A percentile compares a stretch with the other conserved stretches of the same genome.
These are phyloP conservation scores for Schizothecium vesticola DNA, from an alignment of 495 filamentous ascomycete genomes.

Conservation along the genomic window DNA sequence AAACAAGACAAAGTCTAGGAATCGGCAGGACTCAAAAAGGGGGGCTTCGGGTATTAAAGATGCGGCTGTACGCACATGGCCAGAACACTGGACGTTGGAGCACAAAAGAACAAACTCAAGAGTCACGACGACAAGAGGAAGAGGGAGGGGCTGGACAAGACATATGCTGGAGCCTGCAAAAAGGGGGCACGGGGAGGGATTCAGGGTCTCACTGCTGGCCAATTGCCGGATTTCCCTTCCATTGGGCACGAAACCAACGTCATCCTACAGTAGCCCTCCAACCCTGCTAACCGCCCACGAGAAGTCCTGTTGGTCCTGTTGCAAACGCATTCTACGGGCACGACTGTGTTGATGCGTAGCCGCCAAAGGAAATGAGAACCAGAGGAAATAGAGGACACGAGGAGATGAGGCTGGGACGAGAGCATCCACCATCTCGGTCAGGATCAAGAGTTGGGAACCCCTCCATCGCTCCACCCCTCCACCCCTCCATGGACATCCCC, in stretches of 20 bases:
- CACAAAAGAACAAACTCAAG: background rate
- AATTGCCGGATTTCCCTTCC: slow-evolving; percentile 28
- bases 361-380: background rate
- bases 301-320: background rate
- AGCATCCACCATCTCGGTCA: background rate
- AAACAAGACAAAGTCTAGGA: background rate
- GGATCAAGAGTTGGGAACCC: background rate
- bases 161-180: background rate
- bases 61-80: background rate
- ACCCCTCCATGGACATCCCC: background rate
- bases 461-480: background rate
- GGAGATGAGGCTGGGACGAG: background rate
- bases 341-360: background rate
- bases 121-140: background rate
- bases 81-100: background rate
- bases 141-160: slow-evolving; percentile 16
- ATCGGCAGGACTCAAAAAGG: background rate
- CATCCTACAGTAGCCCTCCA: slow-evolving; percentile 34
- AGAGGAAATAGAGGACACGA: background rate
- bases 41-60: background rate
- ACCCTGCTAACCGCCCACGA: background rate
- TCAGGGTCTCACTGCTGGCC: slow-evolving; percentile 35
- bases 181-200: slow-evolving; percentile 17
- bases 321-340: too few species aligned
- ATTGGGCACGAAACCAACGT: slow-evolving; percentile 39